Conservation (phyloP, 139 green algal species). For the Bryopsis sp. region DNA sequence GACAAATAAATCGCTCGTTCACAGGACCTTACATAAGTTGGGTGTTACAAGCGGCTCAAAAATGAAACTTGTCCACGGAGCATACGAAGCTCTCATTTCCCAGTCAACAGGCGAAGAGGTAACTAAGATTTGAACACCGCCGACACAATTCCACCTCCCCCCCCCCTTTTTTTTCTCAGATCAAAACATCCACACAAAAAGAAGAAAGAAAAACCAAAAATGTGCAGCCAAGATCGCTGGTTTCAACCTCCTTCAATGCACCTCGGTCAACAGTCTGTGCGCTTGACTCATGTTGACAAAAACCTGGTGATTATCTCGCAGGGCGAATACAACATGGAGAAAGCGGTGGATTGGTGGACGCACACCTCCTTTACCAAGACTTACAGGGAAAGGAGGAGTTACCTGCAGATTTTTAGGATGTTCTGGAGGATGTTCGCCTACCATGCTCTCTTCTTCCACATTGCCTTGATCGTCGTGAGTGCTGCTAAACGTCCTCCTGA, state of each 20-base stretch:
- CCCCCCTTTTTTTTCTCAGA: conserved; percentile 1
- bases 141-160: neutral
- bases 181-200: too few relatives aligned
- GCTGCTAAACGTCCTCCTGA: neutral
- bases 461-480: conserved; percentile 22
- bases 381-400: conserved; percentile 37
- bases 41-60: conserved; percentile 11
- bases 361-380: conserved; percentile 40
- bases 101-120: neutral
- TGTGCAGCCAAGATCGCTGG: too few relatives aligned
- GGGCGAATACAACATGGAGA: conserved; percentile 3
- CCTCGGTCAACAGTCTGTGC: too few relatives aligned
- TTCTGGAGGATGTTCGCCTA: conserved; percentile 35
- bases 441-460: conserved; percentile 36
- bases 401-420: conserved; percentile 34
- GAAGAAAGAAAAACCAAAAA: too few relatives aligned
- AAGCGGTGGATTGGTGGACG: conserved; percentile 35
- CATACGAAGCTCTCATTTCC: conserved; percentile 4
- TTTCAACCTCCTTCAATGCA: too few relatives aligned
- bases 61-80: neutral
- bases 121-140: neutral
- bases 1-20: conserved; percentile 22
- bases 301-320: too few relatives aligned
- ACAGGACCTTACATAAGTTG: conserved; percentile 20
- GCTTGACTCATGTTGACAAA: too few relatives aligned